Evolutionary conservation across 768 basidiomycete genomes (phyloP), one percentile per base, ranked within the genome.

Genomic region (Calocybe indica): DNA sequence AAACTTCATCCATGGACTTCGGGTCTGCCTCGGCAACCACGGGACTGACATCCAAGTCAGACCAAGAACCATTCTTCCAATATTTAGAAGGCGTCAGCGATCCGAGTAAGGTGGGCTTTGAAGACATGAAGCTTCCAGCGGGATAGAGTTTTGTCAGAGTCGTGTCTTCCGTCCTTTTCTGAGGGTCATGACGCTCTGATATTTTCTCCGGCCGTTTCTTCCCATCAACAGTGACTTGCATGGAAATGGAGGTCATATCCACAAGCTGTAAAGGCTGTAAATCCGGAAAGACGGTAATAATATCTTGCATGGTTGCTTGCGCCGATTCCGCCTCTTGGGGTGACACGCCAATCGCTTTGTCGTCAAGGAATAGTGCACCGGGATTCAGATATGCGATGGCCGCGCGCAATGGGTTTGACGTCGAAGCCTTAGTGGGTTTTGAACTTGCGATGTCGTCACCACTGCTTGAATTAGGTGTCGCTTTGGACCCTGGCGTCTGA

Each of bases 261-360:
- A 80, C 65, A 45, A 88, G 67, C 8, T 68, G 69, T 36, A 80
- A 70, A 8, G 82, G 76, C 32, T 78, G 78, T 8, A 95, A 75
- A 47, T 96, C 95, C 0, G 93, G 92, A 62, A 96, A 96, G 37
- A 97, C 78, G 31, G 79, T 75, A 1, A 77, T 73, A 22, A 85
- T 67, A 52, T 82, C 82, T 40, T 22, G 22, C 22, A 22, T 22
- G 4, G 22, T 51, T 48, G 46, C 62, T 62, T 31, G 52, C 52
- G 28, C 58, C 55, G 14, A 55, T 43, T 14, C 57, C 62, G 10
- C 59, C 34, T 5, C 53, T 13, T 2, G 52, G 52, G 11, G 53
- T 30, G 15, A 59, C 46, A 44, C 61, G 55, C 38, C 79, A 58
- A 46, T 72, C 69, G 7, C 72, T 69, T 8, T 74, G 57, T 22